Base-by-base conservation (phyloP, 768 basidiomycete species). In the Amanita muscaria region DNA sequence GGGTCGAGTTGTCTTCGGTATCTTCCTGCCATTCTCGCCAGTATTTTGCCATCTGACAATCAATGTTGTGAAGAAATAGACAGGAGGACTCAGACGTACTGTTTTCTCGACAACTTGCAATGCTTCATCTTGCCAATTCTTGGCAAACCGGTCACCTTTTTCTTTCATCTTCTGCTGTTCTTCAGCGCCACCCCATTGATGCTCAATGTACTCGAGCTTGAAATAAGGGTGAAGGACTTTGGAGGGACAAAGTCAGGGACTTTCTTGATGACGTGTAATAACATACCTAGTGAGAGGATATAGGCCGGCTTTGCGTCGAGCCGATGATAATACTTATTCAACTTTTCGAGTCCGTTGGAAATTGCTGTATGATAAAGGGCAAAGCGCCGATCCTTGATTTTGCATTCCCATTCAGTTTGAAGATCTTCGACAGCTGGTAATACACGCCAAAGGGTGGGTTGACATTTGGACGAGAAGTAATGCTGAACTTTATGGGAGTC, bases 171-270 rank as follows among this genome's bases (percentile, higher is more conserved):
- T 4, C 22, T 27, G n/a, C n/a, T 27, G 40, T 27, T 41, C 25
- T 22, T 8, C 6, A 7, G 12, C 22, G 9, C 40, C 40, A 31
- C 40, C 40, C 40, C 40, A 41, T 29, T n/a, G 14, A n/a, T 24
- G 7, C n/a, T 41, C n/a, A 23, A 41, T 33, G 42, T 60, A 64
- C 0, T 31, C 22, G 0, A 62, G 47, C n/a, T 62, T 63, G 48
- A 53, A 64, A 40, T 62, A 65, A 0, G 56, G 60, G 30, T 64
- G 59, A 9, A 62, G 40, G 2, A 55, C 58, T 60, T 33, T 15
- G 25, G 16, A n/a, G 10, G 32, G 12, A 29, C 6, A 12, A 29
- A 29, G 15, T 12, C 10, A 36, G 18, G 14, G 31, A 15, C 10
- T 21, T 18, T 16, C 18, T n/a, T n/a, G 15, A 19, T 16, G 14